Conservation (phyloP, 148 eudicot species). For the Nepenthes mirabilis region DNA sequence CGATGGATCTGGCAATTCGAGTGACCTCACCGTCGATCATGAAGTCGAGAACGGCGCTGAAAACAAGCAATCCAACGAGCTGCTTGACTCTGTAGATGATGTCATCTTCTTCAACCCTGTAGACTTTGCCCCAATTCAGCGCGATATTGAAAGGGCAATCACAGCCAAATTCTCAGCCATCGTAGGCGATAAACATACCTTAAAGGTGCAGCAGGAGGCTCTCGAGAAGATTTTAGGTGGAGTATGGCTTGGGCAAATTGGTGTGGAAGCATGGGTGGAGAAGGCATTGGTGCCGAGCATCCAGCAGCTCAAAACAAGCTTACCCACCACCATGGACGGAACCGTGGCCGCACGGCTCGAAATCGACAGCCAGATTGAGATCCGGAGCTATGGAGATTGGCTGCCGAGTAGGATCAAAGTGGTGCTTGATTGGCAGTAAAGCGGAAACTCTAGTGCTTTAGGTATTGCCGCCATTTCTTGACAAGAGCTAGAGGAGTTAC, state of each 20-base stretch:
- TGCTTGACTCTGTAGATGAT: constrained; percentile 40
- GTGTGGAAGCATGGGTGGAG: constrained; percentile 57
- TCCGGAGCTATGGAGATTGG: constrained; percentile 39
- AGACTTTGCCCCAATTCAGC: constrained; percentile 24
- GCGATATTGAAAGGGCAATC: constrained; percentile 41
- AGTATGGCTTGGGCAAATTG: constrained; percentile 51
- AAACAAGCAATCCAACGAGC: constrained; percentile 28
- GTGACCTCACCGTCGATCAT: constrained; percentile 65
- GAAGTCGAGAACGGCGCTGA: constrained; percentile 43
- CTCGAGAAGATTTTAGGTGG: constrained; percentile 70
- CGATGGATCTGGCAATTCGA: constrained; percentile 60
- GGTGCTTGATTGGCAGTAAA: background rate
- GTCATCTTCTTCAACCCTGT: constrained; percentile 64
- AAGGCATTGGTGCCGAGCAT: constrained; percentile 48
- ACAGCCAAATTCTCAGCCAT: constrained; percentile 22
- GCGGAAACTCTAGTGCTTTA: too few species aligned
- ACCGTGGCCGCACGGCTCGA: constrained; percentile 32
- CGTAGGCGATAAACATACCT: constrained; percentile 29
- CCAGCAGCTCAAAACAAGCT: constrained; percentile 24
- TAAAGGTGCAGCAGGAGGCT: constrained; percentile 52
- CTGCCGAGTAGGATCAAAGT: constrained; percentile 43
- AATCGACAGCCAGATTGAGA: constrained; percentile 23
- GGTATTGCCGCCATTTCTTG: too few species aligned
- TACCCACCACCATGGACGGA: constrained; percentile 14
- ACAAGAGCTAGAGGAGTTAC: too few species aligned